phyloP scores from a whole-genome alignment of 805 yeast species.

The Yamadazyma takamatsuzukensis region DNA sequence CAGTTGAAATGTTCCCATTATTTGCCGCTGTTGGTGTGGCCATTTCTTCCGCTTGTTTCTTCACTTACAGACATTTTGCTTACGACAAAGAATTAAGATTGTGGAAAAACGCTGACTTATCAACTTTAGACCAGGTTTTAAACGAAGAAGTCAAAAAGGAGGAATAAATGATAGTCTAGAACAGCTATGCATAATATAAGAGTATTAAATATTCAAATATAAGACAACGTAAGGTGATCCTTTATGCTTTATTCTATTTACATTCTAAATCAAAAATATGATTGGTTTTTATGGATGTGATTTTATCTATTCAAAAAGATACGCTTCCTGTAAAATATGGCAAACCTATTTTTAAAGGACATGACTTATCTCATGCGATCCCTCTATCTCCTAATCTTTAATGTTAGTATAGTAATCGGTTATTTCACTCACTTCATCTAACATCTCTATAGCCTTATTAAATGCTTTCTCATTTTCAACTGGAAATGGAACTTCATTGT shows the following conservation, averaged over 20 bases:
- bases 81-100: constrained; percentile 43
- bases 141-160: constrained; percentile 27
- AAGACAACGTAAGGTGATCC: too few species aligned
- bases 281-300: neutral
- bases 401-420: constrained; percentile 74
- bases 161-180: constrained; percentile 1
- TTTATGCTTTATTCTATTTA: constrained; percentile 3
- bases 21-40: constrained; percentile 45
- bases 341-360: too few species aligned
- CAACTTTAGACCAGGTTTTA: constrained; percentile 39
- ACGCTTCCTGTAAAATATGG: too few species aligned
- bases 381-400: too few species aligned
- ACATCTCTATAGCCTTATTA: constrained; percentile 52
- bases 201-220: too few species aligned
- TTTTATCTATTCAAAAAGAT: neutral
- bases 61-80: constrained; percentile 48
- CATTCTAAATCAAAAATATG: neutral
- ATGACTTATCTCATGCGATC: too few species aligned
- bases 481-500: constrained; percentile 51
- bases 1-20: constrained; percentile 46
- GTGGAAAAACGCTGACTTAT: constrained; percentile 44
- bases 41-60: constrained; percentile 31
- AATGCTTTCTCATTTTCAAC: constrained; percentile 50
- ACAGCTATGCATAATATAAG: constrained; percentile 11
- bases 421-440: constrained; percentile 84